Base-by-base conservation (phyloP, 768 basidiomycete species). In the Serendipita sp. region DNA sequence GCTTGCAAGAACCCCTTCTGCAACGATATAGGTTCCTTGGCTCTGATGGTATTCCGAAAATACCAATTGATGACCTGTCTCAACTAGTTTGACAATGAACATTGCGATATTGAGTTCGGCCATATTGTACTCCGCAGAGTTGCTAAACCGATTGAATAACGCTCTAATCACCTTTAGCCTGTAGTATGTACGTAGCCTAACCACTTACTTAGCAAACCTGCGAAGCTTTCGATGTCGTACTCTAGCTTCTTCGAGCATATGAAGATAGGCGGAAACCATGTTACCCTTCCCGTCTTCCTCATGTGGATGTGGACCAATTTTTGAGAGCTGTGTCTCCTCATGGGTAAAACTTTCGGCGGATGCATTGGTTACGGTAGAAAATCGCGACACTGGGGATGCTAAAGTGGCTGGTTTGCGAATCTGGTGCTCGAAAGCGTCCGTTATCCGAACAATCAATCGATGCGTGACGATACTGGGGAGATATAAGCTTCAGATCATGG, bases 401-500 rank as follows among this genome's bases (percentile, higher is more conserved):
- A 26, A 31, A 61, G 34, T 44, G 41, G 42, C 64, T 63, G 9
- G 50, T 34, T n/a, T 45, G 22, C 53, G 63, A 31, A 97, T 85
- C 77, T 97, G 96, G 0, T 87, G 88, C 65, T 97, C 92, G 70
- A 98, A 97, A 71, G 90, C 93, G 70, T 90, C 90, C 56, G 87
- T 89, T 45, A 96, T 89, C 42, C 95, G 85, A 61, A 90, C 84
- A 80, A 95, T 88, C 41, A 98, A 77, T 69, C 88, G 90, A 71
- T 97, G 92, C 0, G 92, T 94, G 53, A 98, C 75, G 9, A 89
- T 87, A 70, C 95, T 98, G 68, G 65, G 31, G 50, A 2, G 16
- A 42, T 45, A 9, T 58, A 11, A 34, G 30, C 11, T 9, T 33
- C 51, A 45, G 31, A 64, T 50, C 51, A 22, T 16, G 24, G 4